Evolutionary conservation across 1,284 basidiomycete species (phyloP).

Genomic region (Athelia sp.): DNA sequence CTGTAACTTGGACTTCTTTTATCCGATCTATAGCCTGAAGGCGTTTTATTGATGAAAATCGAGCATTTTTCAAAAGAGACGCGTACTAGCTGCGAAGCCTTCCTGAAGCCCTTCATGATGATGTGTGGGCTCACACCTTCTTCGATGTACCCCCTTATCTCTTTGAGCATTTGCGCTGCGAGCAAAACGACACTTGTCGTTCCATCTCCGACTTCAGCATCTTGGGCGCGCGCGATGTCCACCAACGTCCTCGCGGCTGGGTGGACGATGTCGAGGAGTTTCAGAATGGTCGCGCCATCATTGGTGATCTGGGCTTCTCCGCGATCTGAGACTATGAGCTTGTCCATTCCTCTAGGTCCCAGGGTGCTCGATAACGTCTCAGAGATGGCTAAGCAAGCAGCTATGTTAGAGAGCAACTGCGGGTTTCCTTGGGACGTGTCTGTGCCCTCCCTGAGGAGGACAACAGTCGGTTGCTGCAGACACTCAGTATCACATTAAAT

Average conservation of each 20-base stretch:
- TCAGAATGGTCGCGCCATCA: conserved; percentile 97
- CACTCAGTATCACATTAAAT: conserved; percentile 13
- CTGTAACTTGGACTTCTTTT: conserved; percentile 84
- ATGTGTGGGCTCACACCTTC: conserved; percentile 97
- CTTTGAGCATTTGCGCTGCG: conserved; percentile 93
- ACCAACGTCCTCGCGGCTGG: conserved; percentile 95
- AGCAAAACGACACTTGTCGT: conserved; percentile 95
- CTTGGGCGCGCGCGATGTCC: conserved; percentile 96
- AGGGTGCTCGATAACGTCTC: conserved; percentile 91
- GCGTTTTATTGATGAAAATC: conserved; percentile 11
- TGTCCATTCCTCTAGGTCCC: conserved; percentile 99
- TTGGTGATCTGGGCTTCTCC: conserved; percentile 98
- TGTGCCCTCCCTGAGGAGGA: conserved; percentile 92
- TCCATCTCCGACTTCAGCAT: conserved; percentile 97
- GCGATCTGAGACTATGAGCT: conserved; percentile 87
- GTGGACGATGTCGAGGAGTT: conserved; percentile 96
- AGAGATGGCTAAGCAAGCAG: conserved; percentile 88
- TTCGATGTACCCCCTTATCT: conserved; percentile 89
- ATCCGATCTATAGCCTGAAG: conserved; percentile 80
- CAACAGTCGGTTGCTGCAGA: conserved; percentile 86
- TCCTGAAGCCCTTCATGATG: conserved; percentile 95
- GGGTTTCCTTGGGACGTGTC: conserved; percentile 95
- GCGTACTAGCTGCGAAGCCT: conserved; percentile 82
- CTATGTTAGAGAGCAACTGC: conserved; percentile 94
- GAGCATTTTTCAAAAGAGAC: conserved; percentile 8